Evolutionary conservation across 2,329 filamentous ascomycete species (phyloP).

Genomic region (Fusarium dlaminii): DNA sequence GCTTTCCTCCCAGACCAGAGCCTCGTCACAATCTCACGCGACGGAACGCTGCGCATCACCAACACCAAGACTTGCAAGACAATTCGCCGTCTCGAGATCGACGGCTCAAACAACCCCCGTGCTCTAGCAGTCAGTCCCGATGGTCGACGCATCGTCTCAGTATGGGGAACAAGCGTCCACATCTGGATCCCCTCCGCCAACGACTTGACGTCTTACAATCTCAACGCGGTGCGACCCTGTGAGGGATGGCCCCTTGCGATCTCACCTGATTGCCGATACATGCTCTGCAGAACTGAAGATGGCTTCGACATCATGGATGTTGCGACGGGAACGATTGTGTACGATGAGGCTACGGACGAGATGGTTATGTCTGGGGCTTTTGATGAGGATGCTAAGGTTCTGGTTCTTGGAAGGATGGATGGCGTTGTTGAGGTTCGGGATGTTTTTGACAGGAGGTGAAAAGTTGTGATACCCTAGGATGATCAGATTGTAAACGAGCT

Average conservation of each 20-base stretch:
- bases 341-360: conserved; percentile 36
- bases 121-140: conserved; percentile 48
- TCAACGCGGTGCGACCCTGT: conserved; percentile 44
- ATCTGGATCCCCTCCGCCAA: conserved; percentile 49
- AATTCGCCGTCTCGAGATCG: conserved; percentile 50
- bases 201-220: conserved; percentile 49
- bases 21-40: conserved; percentile 50
- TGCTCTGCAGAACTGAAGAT: conserved; percentile 53
- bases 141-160: conserved; percentile 47
- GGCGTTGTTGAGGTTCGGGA: conserved; percentile 50
- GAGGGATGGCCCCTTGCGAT: conserved; percentile 55
- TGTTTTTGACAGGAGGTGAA: conserved; percentile 36
- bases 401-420: conserved; percentile 50
- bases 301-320: conserved; percentile 55
- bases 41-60: conserved; percentile 52
- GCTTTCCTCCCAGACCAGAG: conserved; percentile 46
- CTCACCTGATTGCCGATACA: conserved; percentile 50
- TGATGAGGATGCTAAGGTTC: conserved; percentile 40
- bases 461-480: conserved; percentile 30
- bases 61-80: conserved; percentile 47
- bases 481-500: background rate
- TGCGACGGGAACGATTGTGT: conserved; percentile 46
- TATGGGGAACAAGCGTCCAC: conserved; percentile 53
- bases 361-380: conserved; percentile 51
- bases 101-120: conserved; percentile 44